Evolutionary conservation across 768 basidiomycete genomes (phyloP).

Genomic region (Nidula microcarpa): DNA sequence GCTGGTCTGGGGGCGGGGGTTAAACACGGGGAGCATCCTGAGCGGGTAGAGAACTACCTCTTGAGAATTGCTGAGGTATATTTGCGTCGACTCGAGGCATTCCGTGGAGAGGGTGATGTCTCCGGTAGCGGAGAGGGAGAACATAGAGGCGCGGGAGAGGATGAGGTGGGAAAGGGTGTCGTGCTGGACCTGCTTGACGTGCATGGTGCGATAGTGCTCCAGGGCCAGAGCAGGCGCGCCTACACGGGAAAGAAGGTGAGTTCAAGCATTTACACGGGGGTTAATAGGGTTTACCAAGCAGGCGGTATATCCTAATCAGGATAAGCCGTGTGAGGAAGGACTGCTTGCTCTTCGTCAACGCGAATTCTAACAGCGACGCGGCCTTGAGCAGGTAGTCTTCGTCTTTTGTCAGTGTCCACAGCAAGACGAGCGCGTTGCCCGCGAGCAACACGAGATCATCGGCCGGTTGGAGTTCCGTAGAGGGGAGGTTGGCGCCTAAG

Average conservation of each 20-base stretch:
- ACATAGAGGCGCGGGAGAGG: slow-evolving; percentile 73
- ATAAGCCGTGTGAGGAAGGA: slow-evolving; percentile 77
- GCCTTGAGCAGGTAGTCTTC: slow-evolving; percentile 63
- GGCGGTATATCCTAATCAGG: slow-evolving; percentile 77
- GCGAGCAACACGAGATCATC: slow-evolving; percentile 83
- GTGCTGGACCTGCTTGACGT: slow-evolving; percentile 81
- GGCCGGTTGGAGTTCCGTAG: slow-evolving; percentile 81
- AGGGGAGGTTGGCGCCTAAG: slow-evolving; percentile 61
- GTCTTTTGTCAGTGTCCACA: slow-evolving; percentile 57
- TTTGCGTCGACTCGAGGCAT: slow-evolving; percentile 76
- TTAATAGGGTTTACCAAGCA: slow-evolving; percentile 54
- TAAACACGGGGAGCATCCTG: slow-evolving; percentile 1
- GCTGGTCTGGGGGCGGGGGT: slow-evolving; percentile 46
- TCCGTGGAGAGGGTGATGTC: slow-evolving; percentile 76
- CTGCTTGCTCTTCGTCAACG: slow-evolving; percentile 66
- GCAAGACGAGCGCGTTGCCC: slow-evolving; percentile 59
- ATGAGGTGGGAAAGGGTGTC: slow-evolving; percentile 88
- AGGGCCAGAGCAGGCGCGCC: slow-evolving; percentile 71
- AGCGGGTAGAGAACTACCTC: slow-evolving; percentile 46
- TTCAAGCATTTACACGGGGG: neutral
- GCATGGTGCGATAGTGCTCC: slow-evolving; percentile 76
- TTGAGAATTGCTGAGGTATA: slow-evolving; percentile 75
- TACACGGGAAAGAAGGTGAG: slow-evolving; percentile 19
- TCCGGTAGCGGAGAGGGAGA: slow-evolving; percentile 72
- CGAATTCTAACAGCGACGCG: slow-evolving; percentile 66